Base-by-base conservation (phyloP, 306 rosid species). In the Inga leiocalycina region DNA sequence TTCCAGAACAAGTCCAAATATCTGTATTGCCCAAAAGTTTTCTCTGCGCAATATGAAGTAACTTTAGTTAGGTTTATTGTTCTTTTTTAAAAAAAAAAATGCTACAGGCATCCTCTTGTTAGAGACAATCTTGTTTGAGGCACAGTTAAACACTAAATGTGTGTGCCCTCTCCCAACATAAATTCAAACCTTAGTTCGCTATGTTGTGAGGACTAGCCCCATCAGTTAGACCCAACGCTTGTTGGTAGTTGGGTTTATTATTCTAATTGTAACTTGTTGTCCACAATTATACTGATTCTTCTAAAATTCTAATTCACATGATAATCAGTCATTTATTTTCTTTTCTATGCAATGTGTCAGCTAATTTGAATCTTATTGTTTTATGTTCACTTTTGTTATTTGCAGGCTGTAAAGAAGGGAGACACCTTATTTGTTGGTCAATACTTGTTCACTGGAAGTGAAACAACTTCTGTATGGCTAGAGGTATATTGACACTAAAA, bases 381-480 rank as follows among this genome's bases (percentile, higher is more conserved):
- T 70, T 84, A 3, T 35, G 73, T 45, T 72, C 69, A 19, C 87
- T 56, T 79, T 49, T 64, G 41, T 74, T 82, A 75, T 78, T 82
- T 84, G 78, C 92, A 97, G 99, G 88, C 92, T 8, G 90, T 91
- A 84, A 89, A 87, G 90, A 88, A 86, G 76, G 99, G 99, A 86
- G 98, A 97, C 88, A 97, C 99, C 69, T 91, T 97, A 86, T 97
- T 97, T 84, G 84, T 97, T 35, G 99, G 99, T 74, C 97, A 97
- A 81, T 97, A 97, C 84, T 89, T 97, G 86, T 97, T 97, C 88
- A 97, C 99, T 20, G 99, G 99, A 84, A 97, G 99, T 89, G 99
- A 97, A 90, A 88, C 98, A 75, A 97, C 99, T 75, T 94, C 99
- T 87, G 98, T 89, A 17, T 97, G 99, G 99, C 88, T 97, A 85